Conservation (phyloP, 371 early-diverging fungal species). For the Mucor mucedo region DNA sequence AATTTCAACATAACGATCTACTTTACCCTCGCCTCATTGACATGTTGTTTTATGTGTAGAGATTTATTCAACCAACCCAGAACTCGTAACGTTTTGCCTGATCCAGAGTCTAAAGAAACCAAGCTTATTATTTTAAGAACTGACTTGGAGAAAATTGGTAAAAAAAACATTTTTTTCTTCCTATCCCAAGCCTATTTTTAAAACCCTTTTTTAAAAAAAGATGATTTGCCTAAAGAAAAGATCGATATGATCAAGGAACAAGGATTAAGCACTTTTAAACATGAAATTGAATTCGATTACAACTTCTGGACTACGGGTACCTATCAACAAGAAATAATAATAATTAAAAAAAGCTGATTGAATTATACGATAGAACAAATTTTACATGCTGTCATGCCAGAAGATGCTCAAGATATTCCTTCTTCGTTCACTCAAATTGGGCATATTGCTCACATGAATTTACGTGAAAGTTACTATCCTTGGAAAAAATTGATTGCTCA, state of each 20-base stretch:
- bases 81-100: conserved; percentile 72
- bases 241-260: conserved; percentile 55
- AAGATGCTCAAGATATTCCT: conserved; percentile 76
- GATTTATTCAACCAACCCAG: conserved; percentile 76
- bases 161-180: background rate
- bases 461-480: conserved; percentile 86
- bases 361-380: conserved; percentile 73
- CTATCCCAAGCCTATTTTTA: background rate
- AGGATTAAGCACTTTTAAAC: conserved; percentile 50
- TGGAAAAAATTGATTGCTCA: conserved; percentile 93
- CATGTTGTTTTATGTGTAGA: conserved; percentile 25
- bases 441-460: conserved; percentile 93
- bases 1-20: background rate
- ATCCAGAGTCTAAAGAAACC: conserved; percentile 55
- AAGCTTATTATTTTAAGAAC: conserved; percentile 69
- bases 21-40: background rate
- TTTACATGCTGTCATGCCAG: conserved; percentile 89
- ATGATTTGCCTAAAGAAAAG: conserved; percentile 52
- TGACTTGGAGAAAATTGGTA: conserved; percentile 20
- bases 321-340: background rate
- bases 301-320: conserved; percentile 81
- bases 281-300: conserved; percentile 70
- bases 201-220: conserved; percentile 7
- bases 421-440: conserved; percentile 94
- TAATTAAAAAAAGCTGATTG: background rate